Evolutionary conservation across 2,329 filamentous ascomycete species (phyloP), one percentile per base, ranked within the genome.

Genomic region (Lachnellula suecica): DNA sequence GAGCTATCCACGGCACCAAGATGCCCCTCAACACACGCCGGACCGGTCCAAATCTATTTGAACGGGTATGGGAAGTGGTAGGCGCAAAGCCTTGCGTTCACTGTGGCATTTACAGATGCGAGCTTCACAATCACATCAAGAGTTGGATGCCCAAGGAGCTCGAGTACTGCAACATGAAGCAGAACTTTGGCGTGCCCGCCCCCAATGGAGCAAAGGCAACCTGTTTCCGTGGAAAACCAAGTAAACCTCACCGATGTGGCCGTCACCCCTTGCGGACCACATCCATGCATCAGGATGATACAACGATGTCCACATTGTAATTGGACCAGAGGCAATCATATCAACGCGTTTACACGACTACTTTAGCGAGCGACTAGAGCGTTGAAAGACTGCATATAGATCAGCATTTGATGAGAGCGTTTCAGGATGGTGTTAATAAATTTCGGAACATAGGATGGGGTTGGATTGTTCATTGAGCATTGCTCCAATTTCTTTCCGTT

Each of bases 11-110:
- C 65, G 58, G 59, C 23, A 79, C 78, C 48, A 71, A 67, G 7
- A 77, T 85, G n/a, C 72, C 80, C 9, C 74, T 86, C 15, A 77
- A 77, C 17, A 75, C 76, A 43, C 76, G 82, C 13, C 82, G 83
- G 42, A 66, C 73, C 6, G 83, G 83, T 0, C 83, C 83, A 49
- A 85, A 85, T 67, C 77, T 82, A 58, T 74, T 83, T 63, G 83
- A 86, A 64, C 83, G 79, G 75, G 82, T 82, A 41, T 86, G 82
- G 81, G 78, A 81, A 56, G 71, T 79, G 46, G 79, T 81, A 3
- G 82, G 81, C 20, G 81, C 83, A 63, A 79, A 82, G 5, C 79
- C 82, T 66, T 86, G 83, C 68, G 74, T 78, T 52, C 83, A 84
- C 66, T 86, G 83, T 57, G 81, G 80, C 44, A 76, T 80, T 53